phyloP scores from a whole-genome alignment of 169 alveolate genomes.

The Hammondia hammondi region DNA sequence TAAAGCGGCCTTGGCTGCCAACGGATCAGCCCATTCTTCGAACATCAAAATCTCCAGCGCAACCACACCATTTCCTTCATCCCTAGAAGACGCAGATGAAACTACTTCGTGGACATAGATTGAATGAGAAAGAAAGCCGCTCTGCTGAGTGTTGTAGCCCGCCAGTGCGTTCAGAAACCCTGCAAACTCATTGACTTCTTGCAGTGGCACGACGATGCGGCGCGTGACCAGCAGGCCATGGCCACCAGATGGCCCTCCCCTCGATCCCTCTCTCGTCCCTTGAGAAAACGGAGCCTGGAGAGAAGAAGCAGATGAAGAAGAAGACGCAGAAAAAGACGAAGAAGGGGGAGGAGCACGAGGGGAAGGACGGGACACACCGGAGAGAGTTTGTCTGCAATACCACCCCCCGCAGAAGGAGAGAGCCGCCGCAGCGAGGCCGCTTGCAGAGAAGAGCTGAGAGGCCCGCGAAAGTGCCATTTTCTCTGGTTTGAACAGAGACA shows the following conservation, averaged over 20 bases:
- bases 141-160: background rate
- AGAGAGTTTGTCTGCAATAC: slow-evolving; percentile 16
- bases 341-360: background rate
- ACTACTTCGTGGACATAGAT: background rate
- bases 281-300: background rate
- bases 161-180: background rate
- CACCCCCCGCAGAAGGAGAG: slow-evolving; percentile 7
- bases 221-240: slow-evolving; percentile 9
- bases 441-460: background rate
- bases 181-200: background rate
- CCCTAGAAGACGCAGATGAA: background rate
- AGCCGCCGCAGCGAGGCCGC: background rate
- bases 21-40: slow-evolving; percentile 50
- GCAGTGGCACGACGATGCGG: slow-evolving; percentile 2
- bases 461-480: background rate
- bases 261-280: background rate
- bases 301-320: background rate
- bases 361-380: background rate
- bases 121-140: slow-evolving; percentile 12
- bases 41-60: slow-evolving; percentile 28
- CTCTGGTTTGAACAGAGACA: no score
- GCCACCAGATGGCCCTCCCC: background rate
- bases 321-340: background rate
- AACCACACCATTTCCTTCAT: background rate
- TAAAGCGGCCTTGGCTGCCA: slow-evolving; percentile 29